Conservation (phyloP, 2,329 filamentous ascomycete genomes). For the Davidsoniella eucalypti region DNA sequence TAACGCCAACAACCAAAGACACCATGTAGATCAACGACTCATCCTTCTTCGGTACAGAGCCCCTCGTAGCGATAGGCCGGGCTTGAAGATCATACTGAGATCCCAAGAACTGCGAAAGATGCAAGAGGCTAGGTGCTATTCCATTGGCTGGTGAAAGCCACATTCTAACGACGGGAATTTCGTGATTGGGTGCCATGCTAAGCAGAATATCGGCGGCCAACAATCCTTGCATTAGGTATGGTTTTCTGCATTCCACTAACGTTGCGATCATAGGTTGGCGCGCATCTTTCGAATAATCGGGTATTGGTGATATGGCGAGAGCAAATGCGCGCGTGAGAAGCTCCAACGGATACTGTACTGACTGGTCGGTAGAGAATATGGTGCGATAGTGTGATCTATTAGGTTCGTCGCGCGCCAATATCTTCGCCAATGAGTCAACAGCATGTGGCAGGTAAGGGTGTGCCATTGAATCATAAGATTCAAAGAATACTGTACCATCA, state of each 20-base stretch:
- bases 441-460: slow-evolving; percentile 84
- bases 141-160: slow-evolving; percentile 78
- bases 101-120: slow-evolving; percentile 57
- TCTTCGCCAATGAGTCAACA: slow-evolving; percentile 77
- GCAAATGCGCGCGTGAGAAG: slow-evolving; percentile 77
- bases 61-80: slow-evolving; percentile 18
- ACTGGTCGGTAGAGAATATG: slow-evolving; percentile 60
- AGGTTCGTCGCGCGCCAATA: slow-evolving; percentile 83
- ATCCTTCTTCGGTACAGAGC: slow-evolving; percentile 27
- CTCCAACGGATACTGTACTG: slow-evolving; percentile 50
- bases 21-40: slow-evolving; percentile 45
- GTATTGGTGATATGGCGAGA: slow-evolving; percentile 69
- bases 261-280: slow-evolving; percentile 44
- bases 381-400: slow-evolving; percentile 72
- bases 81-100: slow-evolving; percentile 39
- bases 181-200: slow-evolving; percentile 53
- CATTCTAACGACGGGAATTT: slow-evolving; percentile 52
- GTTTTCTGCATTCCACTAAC: slow-evolving; percentile 68
- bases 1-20: slow-evolving; percentile 47
- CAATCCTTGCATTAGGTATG: slow-evolving; percentile 81
- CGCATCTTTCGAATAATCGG: slow-evolving; percentile 41
- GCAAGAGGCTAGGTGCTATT: slow-evolving; percentile 64
- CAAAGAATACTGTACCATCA: slow-evolving; percentile 49
- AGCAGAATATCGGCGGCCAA: slow-evolving; percentile 79
- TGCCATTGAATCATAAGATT: slow-evolving; percentile 60